These are phyloP conservation scores for Fusarium temperatum DNA, from an alignment of 2,329 filamentous ascomycete species.

Conservation along the genomic window DNA sequence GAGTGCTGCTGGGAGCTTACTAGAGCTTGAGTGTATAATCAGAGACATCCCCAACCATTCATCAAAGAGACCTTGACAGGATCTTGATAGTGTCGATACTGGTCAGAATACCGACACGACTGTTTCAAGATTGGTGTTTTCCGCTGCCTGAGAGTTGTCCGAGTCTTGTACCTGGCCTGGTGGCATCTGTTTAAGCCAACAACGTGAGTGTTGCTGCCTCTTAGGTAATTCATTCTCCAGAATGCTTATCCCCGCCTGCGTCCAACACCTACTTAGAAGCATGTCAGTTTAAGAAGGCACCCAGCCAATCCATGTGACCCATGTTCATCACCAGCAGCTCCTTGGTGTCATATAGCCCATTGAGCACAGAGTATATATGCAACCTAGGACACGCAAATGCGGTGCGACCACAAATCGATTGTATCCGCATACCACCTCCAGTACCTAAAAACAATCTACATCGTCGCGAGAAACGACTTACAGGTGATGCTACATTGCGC, in stretches of 20 bases:
- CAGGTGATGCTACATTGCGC: conserved; percentile 10
- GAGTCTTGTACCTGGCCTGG: background rate
- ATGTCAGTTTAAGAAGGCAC: too few species aligned
- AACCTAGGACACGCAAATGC: conserved; percentile 3
- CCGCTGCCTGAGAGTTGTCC: background rate
- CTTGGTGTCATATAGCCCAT: background rate
- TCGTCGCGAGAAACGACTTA: background rate
- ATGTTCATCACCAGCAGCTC: background rate
- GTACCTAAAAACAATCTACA: background rate
- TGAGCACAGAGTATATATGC: conserved; percentile 6
- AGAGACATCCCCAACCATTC: background rate
- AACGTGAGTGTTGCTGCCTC: background rate
- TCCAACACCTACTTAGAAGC: too few species aligned
- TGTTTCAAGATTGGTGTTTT: background rate
- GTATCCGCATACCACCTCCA: background rate
- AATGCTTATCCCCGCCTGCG: background rate
- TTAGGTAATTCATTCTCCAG: background rate
- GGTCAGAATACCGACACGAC: background rate
- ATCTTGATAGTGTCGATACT: background rate
- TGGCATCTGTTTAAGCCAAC: background rate
- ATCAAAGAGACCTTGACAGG: background rate
- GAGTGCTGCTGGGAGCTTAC: background rate
- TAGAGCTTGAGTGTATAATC: background rate
- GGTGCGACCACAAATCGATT: conserved; percentile 13
- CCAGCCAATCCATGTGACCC: too few species aligned